Evolutionary conservation across 2,329 filamentous ascomycete genomes (phyloP), one percentile per base, ranked within the genome.

Genomic region (Ceratocystis eucalypticola): DNA sequence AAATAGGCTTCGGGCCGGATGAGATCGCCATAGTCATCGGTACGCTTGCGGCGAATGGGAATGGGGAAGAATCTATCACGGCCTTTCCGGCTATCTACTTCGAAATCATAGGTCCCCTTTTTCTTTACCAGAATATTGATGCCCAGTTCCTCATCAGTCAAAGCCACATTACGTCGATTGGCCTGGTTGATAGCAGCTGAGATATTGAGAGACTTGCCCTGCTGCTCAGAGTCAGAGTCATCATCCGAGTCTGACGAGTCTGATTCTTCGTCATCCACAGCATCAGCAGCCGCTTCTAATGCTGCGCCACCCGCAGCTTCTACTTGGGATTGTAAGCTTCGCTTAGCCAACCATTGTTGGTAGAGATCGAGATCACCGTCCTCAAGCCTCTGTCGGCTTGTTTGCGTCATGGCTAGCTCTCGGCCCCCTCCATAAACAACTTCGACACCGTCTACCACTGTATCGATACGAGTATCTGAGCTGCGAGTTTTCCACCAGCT

Each of bases 1-100:
- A 96, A 81, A 73, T 93, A 99, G 70, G 99, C 94, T 74, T 97
- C 94, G 0, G 93, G 89, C 65, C 91, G 85, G 71, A 99, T 96
- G 17, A 95, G 78, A 70, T 99, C 94, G 67, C 94, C 94, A 75
- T 94, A 99, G 70, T 96, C 93, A 73, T 97, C 94, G 37, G 82
- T 84, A 63, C 91, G 86, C 73, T 86, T 88, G 71, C 89, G 82
- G 64, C 91, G 86, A 28, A 92, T 84, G 0, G 92, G 84, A 65
- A 95, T 87, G 0, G 94, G 94, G 73, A 96, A 97, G 77, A 96
- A 88, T 69, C 91, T 87, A 73, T 99, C 94, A 65, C 92, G 84
- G 2, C 94, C 94, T 73, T 90, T 95, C 75, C 96, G 96, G 45
- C 88, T 89, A 50, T 91, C 83, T 1, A 96, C 88, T 72, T 96